Percentiles rank a stretch among this genome's conserved stretches.
Evolutionary conservation across 495 filamentous ascomycete species (phyloP).

Genomic region (Daldinia grandis): DNA sequence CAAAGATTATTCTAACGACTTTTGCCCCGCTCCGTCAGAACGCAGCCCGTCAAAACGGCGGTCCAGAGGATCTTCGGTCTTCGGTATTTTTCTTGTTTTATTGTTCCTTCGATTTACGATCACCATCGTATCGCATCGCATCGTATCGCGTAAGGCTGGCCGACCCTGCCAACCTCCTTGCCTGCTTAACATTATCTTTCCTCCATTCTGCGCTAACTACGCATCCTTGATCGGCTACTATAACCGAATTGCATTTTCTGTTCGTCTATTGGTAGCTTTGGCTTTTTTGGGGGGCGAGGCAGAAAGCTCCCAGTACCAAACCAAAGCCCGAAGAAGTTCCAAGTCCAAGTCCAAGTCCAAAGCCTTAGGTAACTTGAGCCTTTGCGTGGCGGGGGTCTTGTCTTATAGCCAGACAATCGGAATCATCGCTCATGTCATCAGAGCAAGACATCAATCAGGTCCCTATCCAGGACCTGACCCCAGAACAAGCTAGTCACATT

Average conservation of each 20-base stretch:
- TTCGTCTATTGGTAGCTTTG: slow-evolving; percentile 36
- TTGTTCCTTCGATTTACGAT: slow-evolving; percentile 22
- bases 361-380: slow-evolving; percentile 1
- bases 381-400: slow-evolving; percentile 35
- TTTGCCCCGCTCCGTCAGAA: slow-evolving; percentile 36
- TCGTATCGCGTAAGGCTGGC: slow-evolving; percentile 27
- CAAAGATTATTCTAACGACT: slow-evolving; percentile 17
- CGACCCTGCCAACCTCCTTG: slow-evolving; percentile 18
- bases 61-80: slow-evolving; percentile 41
- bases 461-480: slow-evolving; percentile 59
- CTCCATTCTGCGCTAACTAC: slow-evolving; percentile 29
- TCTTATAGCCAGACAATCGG: slow-evolving; percentile 15
- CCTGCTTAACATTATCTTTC: slow-evolving; percentile 14
- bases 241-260: slow-evolving; percentile 10
- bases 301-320: slow-evolving; percentile 6
- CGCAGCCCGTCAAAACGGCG: slow-evolving; percentile 32
- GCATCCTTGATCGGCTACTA: slow-evolving; percentile 22
- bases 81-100: slow-evolving; percentile 34
- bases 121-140: too few species aligned
- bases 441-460: slow-evolving; percentile 48
- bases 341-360: slow-evolving; percentile 12
- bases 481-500: slow-evolving; percentile 65
- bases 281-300: slow-evolving; percentile 23
- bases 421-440: slow-evolving; percentile 39
- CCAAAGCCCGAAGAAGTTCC: slow-evolving; percentile 17